Evolutionary conservation across 352 stramenopile species (phyloP).

Genomic region (Pythium guiyangense): DNA sequence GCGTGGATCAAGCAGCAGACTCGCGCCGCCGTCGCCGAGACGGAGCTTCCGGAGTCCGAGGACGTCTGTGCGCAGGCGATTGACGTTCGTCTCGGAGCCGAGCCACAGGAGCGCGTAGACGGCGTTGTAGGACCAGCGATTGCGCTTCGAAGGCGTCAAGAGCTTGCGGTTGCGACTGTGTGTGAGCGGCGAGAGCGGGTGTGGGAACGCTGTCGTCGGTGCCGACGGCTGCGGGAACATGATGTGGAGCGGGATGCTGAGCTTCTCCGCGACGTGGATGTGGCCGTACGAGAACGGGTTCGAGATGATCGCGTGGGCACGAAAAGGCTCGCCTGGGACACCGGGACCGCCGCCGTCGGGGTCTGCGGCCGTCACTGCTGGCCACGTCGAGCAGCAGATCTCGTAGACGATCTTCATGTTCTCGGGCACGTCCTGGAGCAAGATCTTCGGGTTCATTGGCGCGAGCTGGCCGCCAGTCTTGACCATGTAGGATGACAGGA

Average conservation of each 20-base stretch:
- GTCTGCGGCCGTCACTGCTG: conserved; percentile 72
- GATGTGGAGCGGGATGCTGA: conserved; percentile 91
- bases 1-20: conserved; percentile 24
- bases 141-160: conserved; percentile 30
- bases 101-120: conserved; percentile 52
- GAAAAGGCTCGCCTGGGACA: conserved; percentile 58
- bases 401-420: conserved; percentile 90
- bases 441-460: conserved; percentile 53
- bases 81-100: conserved; percentile 34
- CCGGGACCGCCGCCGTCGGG: conserved; percentile 58
- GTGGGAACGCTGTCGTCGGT: conserved; percentile 86
- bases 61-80: conserved; percentile 44
- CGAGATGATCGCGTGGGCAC: conserved; percentile 91
- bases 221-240: conserved; percentile 93
- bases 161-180: neutral
- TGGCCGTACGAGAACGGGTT: conserved; percentile 92
- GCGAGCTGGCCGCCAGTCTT: conserved; percentile 80
- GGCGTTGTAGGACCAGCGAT: conserved; percentile 49
- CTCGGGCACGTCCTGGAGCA: conserved; percentile 63
- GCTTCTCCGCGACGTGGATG: conserved; percentile 90
- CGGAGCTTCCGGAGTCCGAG: conserved; percentile 38
- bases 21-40: conserved; percentile 23
- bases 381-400: conserved; percentile 88
- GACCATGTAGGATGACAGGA: conserved; percentile 90
- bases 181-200: conserved; percentile 65